These are phyloP conservation scores for Parathielavia appendiculata DNA, from an alignment of 495 filamentous ascomycete species.

Conservation along the genomic window DNA sequence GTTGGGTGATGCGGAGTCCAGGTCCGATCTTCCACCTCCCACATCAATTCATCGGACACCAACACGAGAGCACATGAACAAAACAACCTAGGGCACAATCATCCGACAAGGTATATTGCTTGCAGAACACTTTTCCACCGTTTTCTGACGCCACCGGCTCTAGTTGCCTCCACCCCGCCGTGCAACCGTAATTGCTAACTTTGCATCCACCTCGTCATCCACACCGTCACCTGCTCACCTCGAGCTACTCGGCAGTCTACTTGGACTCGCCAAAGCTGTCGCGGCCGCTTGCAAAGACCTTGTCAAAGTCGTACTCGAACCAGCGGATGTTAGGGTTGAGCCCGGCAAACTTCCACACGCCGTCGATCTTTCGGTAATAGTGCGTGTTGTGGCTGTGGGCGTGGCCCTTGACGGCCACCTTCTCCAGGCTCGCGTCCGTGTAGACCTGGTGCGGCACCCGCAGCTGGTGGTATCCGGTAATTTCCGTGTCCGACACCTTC, in stretches of 20 bases:
- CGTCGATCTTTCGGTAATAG: constrained; percentile 68
- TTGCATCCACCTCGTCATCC: not conserved
- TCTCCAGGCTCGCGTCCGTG: constrained; percentile 46
- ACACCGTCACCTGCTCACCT: too few species aligned
- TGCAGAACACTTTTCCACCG: too few species aligned
- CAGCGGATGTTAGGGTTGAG: constrained; percentile 65
- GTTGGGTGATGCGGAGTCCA: too few species aligned
- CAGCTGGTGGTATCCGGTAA: constrained; percentile 70
- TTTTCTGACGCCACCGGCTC: too few species aligned
- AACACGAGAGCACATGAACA: too few species aligned
- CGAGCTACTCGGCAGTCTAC: not conserved
- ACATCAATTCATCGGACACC: too few species aligned
- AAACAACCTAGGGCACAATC: too few species aligned
- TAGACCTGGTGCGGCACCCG: constrained; percentile 68
- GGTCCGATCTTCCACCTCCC: too few species aligned
- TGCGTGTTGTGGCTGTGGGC: constrained; percentile 66
- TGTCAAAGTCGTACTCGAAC: constrained; percentile 64
- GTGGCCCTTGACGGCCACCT: constrained; percentile 59
- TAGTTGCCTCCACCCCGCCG: too few species aligned
- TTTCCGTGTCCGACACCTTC: constrained; percentile 59
- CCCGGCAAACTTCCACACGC: constrained; percentile 79
- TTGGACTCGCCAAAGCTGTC: constrained; percentile 36
- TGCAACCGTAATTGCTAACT: not conserved
- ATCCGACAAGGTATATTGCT: too few species aligned
- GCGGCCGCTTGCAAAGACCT: constrained; percentile 44